These are phyloP conservation scores for Dendrobium catenatum DNA, from an alignment of 106 monocot genomes.

Conservation along the genomic window DNA sequence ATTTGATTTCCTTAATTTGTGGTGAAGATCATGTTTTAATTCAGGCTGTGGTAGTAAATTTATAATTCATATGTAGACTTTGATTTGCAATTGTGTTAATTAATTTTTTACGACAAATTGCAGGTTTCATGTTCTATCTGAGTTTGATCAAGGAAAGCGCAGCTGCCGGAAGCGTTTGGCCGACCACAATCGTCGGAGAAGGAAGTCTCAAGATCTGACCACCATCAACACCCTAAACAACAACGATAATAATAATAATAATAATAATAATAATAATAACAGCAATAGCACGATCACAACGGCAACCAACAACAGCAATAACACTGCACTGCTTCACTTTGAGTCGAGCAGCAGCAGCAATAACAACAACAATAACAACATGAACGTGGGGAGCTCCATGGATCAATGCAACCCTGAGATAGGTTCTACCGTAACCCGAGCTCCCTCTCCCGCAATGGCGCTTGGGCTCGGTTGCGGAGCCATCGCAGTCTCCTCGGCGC, in stretches of 20 bases:
- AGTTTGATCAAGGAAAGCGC: slow-evolving; percentile 40
- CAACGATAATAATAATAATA: neutral
- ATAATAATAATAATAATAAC: neutral
- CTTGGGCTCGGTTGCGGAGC: slow-evolving; percentile 13
- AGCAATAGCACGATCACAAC: neutral
- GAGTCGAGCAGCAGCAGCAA: neutral
- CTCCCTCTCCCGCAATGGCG: slow-evolving; percentile 8
- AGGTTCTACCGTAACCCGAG: slow-evolving; percentile 6
- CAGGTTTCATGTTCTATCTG: slow-evolving; percentile 38
- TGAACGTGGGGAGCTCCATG: neutral
- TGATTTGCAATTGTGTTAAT: neutral
- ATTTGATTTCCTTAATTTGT: no score
- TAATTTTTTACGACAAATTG: neutral
- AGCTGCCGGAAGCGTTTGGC: slow-evolving; percentile 39
- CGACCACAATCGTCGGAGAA: slow-evolving; percentile 35
- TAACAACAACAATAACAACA: slow-evolving; percentile 4
- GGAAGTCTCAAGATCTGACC: slow-evolving; percentile 34
- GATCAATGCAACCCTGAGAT: slow-evolving; percentile 9
- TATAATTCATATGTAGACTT: no score
- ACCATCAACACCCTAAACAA: neutral
- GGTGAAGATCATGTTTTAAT: no score
- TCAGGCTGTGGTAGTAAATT: no score
- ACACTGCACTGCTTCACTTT: neutral
- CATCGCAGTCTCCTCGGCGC: neutral
- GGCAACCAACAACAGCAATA: neutral